Base-by-base conservation (phyloP, 495 filamentous ascomycete species). In the Podospora bellae-mahoneyi region DNA sequence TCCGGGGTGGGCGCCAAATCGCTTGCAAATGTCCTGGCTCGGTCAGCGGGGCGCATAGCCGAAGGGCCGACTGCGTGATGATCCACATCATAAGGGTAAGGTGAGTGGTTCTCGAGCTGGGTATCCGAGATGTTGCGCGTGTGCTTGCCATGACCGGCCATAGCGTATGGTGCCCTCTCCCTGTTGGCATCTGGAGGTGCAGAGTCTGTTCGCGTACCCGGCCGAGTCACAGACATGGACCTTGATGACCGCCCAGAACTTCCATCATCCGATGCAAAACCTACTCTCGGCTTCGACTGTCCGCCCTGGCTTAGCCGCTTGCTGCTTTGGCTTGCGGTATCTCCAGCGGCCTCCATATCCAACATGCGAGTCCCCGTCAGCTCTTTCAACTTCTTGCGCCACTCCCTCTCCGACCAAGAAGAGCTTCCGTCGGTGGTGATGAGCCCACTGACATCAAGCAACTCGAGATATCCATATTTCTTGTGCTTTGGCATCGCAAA, bases 401-500 rank as follows among this genome's bases (percentile, higher is more conserved):
- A 98, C 70, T 97, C 89, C n/a, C 88, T 81, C 78, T 97, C 96
- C 54, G 80, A 89, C 91, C 93, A 97, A n/a, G 77, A 83, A 30
- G 86, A 77, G 76, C 89, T 95, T 6, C 91, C 93, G 6, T 92
- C 84, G 4, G 88, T 89, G 68, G 91, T 82, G 67, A 98, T 91
- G 39, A 98, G 78, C 62, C 81, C 84, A 16, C 88, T 88, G 9
- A 98, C 92, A 78, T 99, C 95, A 53, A 92, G 71, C 32, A 94
- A 85, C 71, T 98, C 96, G 23, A 98, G 78, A 76, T 98, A 98
- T 0, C 95, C 94, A 75, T 97, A 97, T 66, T 90, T 86, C 55
- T 87, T 87, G 66, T 96, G 87, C 72, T 90, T 91, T 0, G 95
- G 96, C 88, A 99, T 94, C 0, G 93, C 96, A 79, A 99, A 98